Evolutionary conservation across 768 basidiomycete species (phyloP).

Genomic region (Pleurotus pulmonarius): DNA sequence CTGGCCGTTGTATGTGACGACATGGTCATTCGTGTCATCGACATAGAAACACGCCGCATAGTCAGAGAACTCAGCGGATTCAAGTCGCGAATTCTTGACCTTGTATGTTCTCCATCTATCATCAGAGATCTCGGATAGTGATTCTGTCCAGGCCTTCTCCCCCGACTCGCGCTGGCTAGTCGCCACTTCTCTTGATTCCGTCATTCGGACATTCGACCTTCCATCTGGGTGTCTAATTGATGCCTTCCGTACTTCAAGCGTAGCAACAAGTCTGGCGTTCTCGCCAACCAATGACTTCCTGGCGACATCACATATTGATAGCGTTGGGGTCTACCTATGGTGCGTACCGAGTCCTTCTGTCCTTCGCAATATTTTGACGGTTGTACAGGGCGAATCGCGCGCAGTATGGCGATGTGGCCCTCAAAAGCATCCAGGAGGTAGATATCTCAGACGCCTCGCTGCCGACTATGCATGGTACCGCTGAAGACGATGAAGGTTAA

Average conservation of each 20-base stretch:
- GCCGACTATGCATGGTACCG: slow-evolving; percentile 80
- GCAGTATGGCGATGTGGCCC: slow-evolving; percentile 83
- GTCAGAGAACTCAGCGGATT: slow-evolving; percentile 90
- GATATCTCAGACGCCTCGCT: slow-evolving; percentile 66
- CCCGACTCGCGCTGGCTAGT: slow-evolving; percentile 95
- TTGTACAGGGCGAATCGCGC: slow-evolving; percentile 85
- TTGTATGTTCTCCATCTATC: slow-evolving; percentile 39
- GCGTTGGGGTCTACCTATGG: slow-evolving; percentile 95
- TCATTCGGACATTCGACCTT: slow-evolving; percentile 93
- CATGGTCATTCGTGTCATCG: slow-evolving; percentile 77
- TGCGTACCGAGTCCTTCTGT: slow-evolving; percentile 22
- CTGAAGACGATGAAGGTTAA: slow-evolving; percentile 72
- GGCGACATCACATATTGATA: slow-evolving; percentile 92
- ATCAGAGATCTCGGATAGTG: slow-evolving; percentile 2
- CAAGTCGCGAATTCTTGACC: slow-evolving; percentile 81
- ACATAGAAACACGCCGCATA: slow-evolving; percentile 83
- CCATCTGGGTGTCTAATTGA: slow-evolving; percentile 92
- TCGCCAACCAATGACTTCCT: slow-evolving; percentile 96
- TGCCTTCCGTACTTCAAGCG: slow-evolving; percentile 81
- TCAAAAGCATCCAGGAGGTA: slow-evolving; percentile 75
- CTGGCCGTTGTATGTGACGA: slow-evolving; percentile 87
- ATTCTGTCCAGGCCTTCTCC: slow-evolving; percentile 72
- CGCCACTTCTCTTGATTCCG: slow-evolving; percentile 81
- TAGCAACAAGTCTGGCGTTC: slow-evolving; percentile 88
- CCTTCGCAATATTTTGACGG: neutral